Evolutionary conservation across 495 filamentous ascomycete genomes (phyloP), one percentile per base, ranked within the genome.

Genomic region (Penicillium paradoxum): DNA sequence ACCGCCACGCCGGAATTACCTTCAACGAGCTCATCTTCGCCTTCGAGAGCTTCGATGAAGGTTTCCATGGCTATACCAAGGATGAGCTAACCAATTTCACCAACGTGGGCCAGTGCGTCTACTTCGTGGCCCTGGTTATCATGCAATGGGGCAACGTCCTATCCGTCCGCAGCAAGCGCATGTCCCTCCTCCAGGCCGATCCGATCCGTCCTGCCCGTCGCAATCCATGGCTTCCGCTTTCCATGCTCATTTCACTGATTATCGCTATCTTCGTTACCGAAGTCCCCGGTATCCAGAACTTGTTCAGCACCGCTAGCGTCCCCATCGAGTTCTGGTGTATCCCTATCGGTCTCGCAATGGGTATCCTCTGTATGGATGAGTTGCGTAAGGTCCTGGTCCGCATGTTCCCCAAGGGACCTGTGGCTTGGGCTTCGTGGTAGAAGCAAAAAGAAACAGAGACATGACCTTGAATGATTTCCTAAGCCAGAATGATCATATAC

Each of bases 41-140:
- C 8, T 80, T 78, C 45, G 74, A 76, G 49, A 65, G 60, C 0
- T 78, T 73, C 59, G 56, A 62, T 1, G 76, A 63, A 17, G 76
- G 76, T 32, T 76, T 79, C 62, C 65, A 78, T 55, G 76, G 74
- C 7, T 78, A 79, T 53, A 64, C 68, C 0, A 29, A 62, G 19
- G 70, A 69, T 15, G 44, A 79, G 50, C 57, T 78, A 6, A 65
- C 54, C 13, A 45, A 67, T 32, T 75, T 77, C 70, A 74, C 71
- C 59, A 67, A 60, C 36, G 73, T 77, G 39, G 84, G 82, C 18
- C 82, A 79, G 24, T 81, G 77, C 21, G 80, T 89, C 32, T 89
- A 89, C 57, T 89, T 90, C 55, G 78, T 88, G 27, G 87, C 78
- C n/a, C 69, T 90, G 8, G 83, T 90, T 6, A 71, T 74, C 48